Conservation (phyloP, 345 rosid species). For the Pistacia integerrima region DNA sequence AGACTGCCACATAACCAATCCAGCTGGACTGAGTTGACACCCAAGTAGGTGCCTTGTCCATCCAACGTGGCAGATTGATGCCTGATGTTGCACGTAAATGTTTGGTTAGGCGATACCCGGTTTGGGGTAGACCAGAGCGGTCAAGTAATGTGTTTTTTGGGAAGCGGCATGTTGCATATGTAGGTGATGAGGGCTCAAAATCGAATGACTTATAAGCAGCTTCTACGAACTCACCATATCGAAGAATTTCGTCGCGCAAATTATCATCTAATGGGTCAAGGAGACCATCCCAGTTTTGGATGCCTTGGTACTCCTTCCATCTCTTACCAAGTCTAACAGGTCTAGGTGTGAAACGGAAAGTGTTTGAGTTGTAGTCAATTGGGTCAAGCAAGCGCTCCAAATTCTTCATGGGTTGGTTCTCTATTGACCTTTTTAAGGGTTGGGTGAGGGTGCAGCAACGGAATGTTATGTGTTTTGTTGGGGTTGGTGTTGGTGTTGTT, state of each 20-base stretch:
- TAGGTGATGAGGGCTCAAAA: constrained; percentile 67
- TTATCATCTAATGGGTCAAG: constrained; percentile 87
- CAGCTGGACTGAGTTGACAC: constrained; percentile 72
- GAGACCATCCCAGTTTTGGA: constrained; percentile 61
- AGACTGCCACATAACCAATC: constrained; percentile 96
- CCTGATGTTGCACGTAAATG: constrained; percentile 79
- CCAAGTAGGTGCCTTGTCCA: constrained; percentile 67
- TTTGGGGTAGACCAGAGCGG: constrained; percentile 54
- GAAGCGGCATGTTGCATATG: constrained; percentile 61
- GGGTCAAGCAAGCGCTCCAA: constrained; percentile 66
- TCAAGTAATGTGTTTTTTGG: constrained; percentile 54
- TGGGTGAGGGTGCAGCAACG: constrained; percentile 23
- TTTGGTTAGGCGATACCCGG: constrained; percentile 71
- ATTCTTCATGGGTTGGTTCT: constrained; percentile 46
- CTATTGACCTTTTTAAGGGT: constrained; percentile 18
- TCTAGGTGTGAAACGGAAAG: not conserved
- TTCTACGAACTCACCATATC: constrained; percentile 82
- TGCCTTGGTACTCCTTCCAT: constrained; percentile 70
- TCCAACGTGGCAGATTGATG: constrained; percentile 71
- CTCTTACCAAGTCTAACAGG: constrained; percentile 30
- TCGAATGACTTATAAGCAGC: constrained; percentile 80
- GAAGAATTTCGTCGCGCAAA: constrained; percentile 72
- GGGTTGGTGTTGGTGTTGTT: not conserved
- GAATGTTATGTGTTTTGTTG: not conserved
- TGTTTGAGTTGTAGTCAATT: constrained; percentile 16